Base-by-base conservation (phyloP, 164 flowering plant species). In the Macadamia tetraphylla region DNA sequence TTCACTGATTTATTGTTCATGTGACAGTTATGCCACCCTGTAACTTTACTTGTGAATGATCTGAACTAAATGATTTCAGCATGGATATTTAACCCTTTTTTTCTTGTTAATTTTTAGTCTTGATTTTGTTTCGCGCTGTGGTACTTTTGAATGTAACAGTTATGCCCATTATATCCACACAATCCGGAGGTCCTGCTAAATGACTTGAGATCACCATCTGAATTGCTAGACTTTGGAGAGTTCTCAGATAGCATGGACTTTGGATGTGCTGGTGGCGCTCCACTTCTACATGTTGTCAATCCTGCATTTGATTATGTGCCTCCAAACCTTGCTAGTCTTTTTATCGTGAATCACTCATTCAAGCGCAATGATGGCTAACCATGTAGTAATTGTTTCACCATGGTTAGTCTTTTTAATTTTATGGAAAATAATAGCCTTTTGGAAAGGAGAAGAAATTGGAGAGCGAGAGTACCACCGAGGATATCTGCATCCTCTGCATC, bases 281-380 rank as follows among this genome's bases (percentile, higher is more conserved):
- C 93, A 57, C 92, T 88, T 74, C 91, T 94, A 75, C 96, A 89
- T 78, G 94, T 92, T 62, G 92, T 95, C 75, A 95, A 95, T 75
- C 99, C 99, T 68, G 79, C 97, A 55, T 95, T 95, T 80, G 98
- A 95, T 76, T 95, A 91, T 75, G 96, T 95, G 62, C 99, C 99
- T 35, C 99, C 99, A 64, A 85, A 91, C 77, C 96, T 95, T 76
- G 99, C 92, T 74, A 95, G 89, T 75, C 81, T 95, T 49, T 95
- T 95, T 67, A 92, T 95, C 56, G 23, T 23, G 23, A 23, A 23
- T 23, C 23, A 23, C 23, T 23, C 23, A 23, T 23, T 23, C 23
- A 23, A 23, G 23, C 23, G 23, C 23, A 23, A 23, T 23, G 23
- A 23, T 23, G 23, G 23, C 23, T 23, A 23, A 23, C 23, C 23